These are phyloP conservation scores for Sisymbrium irio DNA, from an alignment of 345 rosid species.

Conservation along the genomic window DNA sequence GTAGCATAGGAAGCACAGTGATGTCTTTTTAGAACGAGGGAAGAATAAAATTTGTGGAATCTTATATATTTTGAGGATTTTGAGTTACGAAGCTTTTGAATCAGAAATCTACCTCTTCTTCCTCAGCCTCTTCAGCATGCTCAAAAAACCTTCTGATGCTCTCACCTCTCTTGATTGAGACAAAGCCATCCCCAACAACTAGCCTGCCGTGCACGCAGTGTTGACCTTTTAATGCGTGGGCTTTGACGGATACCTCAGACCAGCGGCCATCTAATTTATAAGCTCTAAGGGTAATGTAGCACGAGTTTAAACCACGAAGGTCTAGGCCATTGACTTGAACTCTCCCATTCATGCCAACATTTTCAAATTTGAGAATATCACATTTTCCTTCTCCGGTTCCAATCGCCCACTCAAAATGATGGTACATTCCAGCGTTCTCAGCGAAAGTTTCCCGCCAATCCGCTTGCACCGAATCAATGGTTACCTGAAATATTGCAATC, in stretches of 20 bases:
- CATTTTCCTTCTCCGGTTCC: slow-evolving; percentile 90
- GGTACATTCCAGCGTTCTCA: slow-evolving; percentile 71
- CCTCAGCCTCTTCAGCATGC: slow-evolving; percentile 97
- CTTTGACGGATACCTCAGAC: slow-evolving; percentile 83
- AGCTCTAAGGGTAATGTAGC: slow-evolving; percentile 88
- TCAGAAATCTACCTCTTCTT: slow-evolving; percentile 76
- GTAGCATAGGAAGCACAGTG: slow-evolving; percentile 14
- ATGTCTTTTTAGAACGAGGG: not conserved
- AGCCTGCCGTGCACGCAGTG: slow-evolving; percentile 88
- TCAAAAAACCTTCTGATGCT: slow-evolving; percentile 80
- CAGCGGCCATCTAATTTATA: slow-evolving; percentile 88
- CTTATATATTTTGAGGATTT: slow-evolving; percentile 8
- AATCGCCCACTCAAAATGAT: slow-evolving; percentile 98
- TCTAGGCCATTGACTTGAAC: slow-evolving; percentile 69
- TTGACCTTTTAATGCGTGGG: slow-evolving; percentile 80
- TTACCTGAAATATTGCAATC: slow-evolving; percentile 53
- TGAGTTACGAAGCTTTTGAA: slow-evolving; percentile 9
- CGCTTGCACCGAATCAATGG: slow-evolving; percentile 65
- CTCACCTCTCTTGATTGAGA: slow-evolving; percentile 82
- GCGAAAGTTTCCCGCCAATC: slow-evolving; percentile 86
- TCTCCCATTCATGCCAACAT: slow-evolving; percentile 76
- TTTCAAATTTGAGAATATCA: slow-evolving; percentile 84
- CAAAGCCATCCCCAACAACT: slow-evolving; percentile 92
- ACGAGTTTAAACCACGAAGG: slow-evolving; percentile 59
- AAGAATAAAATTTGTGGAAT: not conserved